Evolutionary conservation across 768 basidiomycete species (phyloP).

Genomic region (Omphalotus guepiniiformis): DNA sequence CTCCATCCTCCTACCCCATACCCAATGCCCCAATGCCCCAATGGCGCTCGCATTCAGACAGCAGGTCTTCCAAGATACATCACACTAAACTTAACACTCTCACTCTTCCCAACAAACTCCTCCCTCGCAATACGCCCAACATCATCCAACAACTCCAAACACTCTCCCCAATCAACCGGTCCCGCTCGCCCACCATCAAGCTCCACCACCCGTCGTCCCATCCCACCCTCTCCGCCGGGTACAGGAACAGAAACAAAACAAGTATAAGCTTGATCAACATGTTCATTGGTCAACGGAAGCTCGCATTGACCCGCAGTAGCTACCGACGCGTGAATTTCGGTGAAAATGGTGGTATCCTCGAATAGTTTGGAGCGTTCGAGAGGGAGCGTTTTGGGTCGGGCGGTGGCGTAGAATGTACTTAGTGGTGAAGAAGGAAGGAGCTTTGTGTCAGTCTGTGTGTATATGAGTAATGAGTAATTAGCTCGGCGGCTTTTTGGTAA

Average conservation of each 20-base stretch:
- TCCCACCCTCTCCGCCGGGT: background rate
- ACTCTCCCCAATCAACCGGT: background rate
- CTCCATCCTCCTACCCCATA: no score
- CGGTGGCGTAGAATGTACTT: background rate
- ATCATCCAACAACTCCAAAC: background rate
- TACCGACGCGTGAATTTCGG: background rate
- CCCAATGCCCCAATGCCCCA: no score
- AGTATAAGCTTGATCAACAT: background rate
- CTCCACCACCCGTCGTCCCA: background rate
- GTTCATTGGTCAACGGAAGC: background rate
- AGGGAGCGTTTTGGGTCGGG: background rate
- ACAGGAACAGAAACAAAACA: background rate
- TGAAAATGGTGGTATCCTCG: background rate
- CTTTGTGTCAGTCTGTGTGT: background rate
- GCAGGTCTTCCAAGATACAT: background rate
- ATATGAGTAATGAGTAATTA: background rate
- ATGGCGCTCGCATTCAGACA: no score
- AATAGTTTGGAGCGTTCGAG: background rate
- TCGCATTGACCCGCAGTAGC: background rate
- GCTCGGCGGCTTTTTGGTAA: no score
- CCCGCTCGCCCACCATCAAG: background rate
- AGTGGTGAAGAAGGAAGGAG: background rate
- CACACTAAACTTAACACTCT: background rate
- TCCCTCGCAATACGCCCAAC: background rate
- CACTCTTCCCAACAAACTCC: background rate